Conservation (phyloP, 192 early-diverging fungal species). For the Coemansia sp. region DNA sequence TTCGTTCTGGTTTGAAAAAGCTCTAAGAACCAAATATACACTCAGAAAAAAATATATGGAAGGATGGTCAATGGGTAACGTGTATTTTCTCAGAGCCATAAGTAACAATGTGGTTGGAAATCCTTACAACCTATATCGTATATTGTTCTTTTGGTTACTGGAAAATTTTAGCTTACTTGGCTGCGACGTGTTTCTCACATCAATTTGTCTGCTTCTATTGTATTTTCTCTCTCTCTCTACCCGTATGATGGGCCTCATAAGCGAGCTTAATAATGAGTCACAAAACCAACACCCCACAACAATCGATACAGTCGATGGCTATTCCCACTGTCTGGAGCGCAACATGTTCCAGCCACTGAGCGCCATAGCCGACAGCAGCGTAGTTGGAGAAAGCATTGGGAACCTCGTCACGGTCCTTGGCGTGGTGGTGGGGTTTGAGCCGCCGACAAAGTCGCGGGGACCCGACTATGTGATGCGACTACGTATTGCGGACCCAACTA, state of each 20-base stretch:
- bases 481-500: conserved; percentile 20
- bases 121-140: too few relatives aligned
- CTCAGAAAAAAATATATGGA: too few relatives aligned
- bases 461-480: conserved; percentile 15
- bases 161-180: too few relatives aligned
- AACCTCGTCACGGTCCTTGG: not conserved
- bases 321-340: not conserved
- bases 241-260: not conserved
- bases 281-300: not conserved
- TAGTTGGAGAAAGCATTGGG: not conserved
- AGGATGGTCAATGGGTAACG: too few relatives aligned
- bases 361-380: not conserved
- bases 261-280: not conserved
- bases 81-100: too few relatives aligned
- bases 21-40: too few relatives aligned
- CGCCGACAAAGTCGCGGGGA: not conserved
- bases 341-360: conserved; percentile 4
- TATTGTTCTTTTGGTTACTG: too few relatives aligned
- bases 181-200: too few relatives aligned
- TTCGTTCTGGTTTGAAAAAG: too few relatives aligned
- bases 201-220: not conserved
- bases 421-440: conserved; percentile 7
- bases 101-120: too few relatives aligned
- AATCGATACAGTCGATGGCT: not conserved
- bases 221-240: not conserved